Conservation (phyloP, 768 basidiomycete species). For the Lentinula detonsa region DNA sequence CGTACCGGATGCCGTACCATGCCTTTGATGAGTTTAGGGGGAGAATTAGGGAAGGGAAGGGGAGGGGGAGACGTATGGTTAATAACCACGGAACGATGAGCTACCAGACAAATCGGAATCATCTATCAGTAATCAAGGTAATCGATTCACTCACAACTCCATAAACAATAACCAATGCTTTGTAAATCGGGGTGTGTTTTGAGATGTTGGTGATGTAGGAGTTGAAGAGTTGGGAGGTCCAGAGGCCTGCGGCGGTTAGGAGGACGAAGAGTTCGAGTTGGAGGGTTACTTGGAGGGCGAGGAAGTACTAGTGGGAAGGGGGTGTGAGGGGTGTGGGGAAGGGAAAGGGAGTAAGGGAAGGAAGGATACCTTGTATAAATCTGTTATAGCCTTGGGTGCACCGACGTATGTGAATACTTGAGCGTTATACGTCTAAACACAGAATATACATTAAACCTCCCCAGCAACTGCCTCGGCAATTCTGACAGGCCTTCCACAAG, state of each 20-base stretch:
- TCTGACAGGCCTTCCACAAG: too few species aligned
- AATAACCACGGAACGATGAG: conserved; percentile 48
- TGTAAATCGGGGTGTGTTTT: conserved; percentile 32
- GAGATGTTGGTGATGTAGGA: conserved; percentile 39
- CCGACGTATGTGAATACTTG: too few species aligned
- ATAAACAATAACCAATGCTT: conserved; percentile 38
- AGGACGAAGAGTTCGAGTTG: conserved; percentile 52
- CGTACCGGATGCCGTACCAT: conserved; percentile 45
- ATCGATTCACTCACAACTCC: conserved; percentile 27
- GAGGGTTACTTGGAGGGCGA: conserved; percentile 46
- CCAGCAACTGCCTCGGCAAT: too few species aligned
- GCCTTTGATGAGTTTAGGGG: conserved; percentile 28
- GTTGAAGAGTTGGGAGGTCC: conserved; percentile 48
- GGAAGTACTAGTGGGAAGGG: conserved; percentile 23
- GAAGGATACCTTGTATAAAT: too few species aligned
- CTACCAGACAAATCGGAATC: conserved; percentile 18
- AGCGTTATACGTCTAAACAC: too few species aligned
- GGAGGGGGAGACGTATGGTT: conserved; percentile 25
- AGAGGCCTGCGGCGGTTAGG: conserved; percentile 43
- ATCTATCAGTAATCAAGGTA: neutral
- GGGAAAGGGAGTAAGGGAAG: too few species aligned
- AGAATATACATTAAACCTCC: too few species aligned
- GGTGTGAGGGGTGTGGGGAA: too few species aligned
- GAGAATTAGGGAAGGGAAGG: too few species aligned
- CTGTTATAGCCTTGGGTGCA: too few species aligned